Percentiles rank a stretch among this genome's conserved stretches.
Conservation (phyloP, 2,329 filamentous ascomycete species). For the Penicillium sp. region DNA sequence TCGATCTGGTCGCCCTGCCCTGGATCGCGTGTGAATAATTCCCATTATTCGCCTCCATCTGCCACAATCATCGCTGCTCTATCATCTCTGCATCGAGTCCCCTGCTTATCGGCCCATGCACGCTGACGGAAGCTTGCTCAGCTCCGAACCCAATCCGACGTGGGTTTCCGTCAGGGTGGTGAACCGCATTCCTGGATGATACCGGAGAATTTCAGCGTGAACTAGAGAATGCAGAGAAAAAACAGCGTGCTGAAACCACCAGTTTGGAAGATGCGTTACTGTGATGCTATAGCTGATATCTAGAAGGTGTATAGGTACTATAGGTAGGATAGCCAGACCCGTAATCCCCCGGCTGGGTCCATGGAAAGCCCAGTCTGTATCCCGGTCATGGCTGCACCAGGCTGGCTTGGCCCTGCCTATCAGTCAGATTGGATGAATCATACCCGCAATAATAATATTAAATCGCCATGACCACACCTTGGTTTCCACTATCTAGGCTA, state of each 20-base stretch:
- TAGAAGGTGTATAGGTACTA: background rate
- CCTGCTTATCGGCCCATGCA: constrained; percentile 15
- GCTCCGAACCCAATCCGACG: no score
- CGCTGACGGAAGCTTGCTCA: background rate
- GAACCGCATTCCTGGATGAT: no score
- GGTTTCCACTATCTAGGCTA: constrained; percentile 24
- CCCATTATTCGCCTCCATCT: constrained; percentile 17
- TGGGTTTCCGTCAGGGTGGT: no score
- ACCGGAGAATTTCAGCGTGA: no score
- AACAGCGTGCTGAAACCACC: no score
- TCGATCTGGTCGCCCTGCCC: background rate
- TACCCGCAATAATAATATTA: no score
- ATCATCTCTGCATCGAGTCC: constrained; percentile 10
- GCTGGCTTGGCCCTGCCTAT: constrained; percentile 20
- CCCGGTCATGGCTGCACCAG: constrained; percentile 13
- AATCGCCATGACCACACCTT: constrained; percentile 20
- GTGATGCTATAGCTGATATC: no score
- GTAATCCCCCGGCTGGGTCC: constrained; percentile 20
- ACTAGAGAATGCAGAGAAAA: no score
- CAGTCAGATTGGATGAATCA: constrained; percentile 22
- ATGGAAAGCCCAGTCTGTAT: constrained; percentile 10
- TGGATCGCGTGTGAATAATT: constrained; percentile 7
- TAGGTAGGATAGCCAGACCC: constrained; percentile 6
- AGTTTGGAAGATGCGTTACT: no score
- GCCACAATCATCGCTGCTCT: constrained; percentile 18